Evolutionary conservation across 2,329 filamentous ascomycete species (phyloP).

Genomic region (Colletotrichum sp.): DNA sequence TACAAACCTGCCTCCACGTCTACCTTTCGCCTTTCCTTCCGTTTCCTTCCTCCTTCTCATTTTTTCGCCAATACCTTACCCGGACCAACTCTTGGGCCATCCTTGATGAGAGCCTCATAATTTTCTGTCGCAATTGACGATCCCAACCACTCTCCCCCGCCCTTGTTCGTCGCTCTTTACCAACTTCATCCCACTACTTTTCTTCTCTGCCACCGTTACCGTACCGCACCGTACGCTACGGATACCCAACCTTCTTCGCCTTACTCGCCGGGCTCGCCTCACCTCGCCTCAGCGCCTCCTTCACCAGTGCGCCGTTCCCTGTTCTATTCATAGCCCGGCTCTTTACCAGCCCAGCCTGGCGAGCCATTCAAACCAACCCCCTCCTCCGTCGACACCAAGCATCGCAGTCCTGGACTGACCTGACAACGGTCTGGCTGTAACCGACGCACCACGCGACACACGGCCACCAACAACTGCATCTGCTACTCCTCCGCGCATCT

Average conservation of each 20-base stretch:
- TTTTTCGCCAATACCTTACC: neutral
- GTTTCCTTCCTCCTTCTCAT: neutral
- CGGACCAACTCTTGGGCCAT: neutral
- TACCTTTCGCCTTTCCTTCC: neutral
- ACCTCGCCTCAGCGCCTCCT: neutral
- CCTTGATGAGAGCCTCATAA: neutral
- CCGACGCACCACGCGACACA: neutral
- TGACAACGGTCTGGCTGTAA: neutral
- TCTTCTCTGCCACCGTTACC: neutral
- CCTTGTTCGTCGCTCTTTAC: neutral
- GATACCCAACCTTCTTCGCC: neutral
- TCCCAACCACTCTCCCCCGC: neutral
- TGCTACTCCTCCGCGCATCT: neutral
- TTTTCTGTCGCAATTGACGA: neutral
- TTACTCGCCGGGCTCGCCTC: neutral
- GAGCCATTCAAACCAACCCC: constrained; percentile 9
- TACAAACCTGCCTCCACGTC: neutral
- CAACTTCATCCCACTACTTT: neutral
- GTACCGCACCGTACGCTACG: neutral
- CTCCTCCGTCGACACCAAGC: constrained; percentile 7
- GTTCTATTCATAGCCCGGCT: constrained; percentile 19
- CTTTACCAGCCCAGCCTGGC: constrained; percentile 8
- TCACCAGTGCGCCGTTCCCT: constrained; percentile 11
- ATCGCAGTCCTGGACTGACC: neutral
- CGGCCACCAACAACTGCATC: neutral